Base-by-base conservation (phyloP, 495 filamentous ascomycete species). In the Annulohypoxylon nitens region DNA sequence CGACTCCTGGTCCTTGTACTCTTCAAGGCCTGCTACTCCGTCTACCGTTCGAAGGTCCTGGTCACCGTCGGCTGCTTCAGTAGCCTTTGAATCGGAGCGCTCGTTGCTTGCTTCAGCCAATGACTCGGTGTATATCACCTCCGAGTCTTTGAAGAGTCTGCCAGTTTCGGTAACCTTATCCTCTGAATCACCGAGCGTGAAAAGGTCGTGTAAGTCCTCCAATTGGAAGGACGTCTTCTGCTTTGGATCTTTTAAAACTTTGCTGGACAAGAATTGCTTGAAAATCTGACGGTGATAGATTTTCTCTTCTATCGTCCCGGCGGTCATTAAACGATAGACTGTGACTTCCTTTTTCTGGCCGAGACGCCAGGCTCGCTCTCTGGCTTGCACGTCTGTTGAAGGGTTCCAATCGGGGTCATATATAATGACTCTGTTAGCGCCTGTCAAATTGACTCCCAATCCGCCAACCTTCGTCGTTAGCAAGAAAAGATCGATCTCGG, bases 391-490 rank as follows among this genome's bases (percentile, higher is more conserved):
- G 75, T 98, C 94, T 0, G 93, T 97, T 1, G 93, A 96, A 9
- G 93, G 94, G 79, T 99, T 98, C 96, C 96, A 99, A 78, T 99
- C 95, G 0, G 96, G 96, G 76, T 99, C 96, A 71, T 92, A 99
- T 62, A 99, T 97, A 77, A 99, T 97, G 62, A 99, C 94, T 25
- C 96, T 91, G 79, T 97, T 93, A 1, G 96, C 96, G 4, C 96
- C 95, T 7, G 96, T 98, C 12, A 99, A 83, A 74, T 99, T 99
- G 53, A 97, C 89, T 4, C 96, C 96, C 37, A 99, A 86, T 0
- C 96, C 96, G 36, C 96, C 96, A 30, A 98, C 97, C 77, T 94
- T 95, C 4, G 96, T 98, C 0, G 96, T 98, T 10, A 98, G 85
- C 23, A 99, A 84, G 80, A 99, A 98, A 3, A 98, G 89, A 73